Base-by-base conservation (phyloP, 305 asterid genomes). In the Fraxinus floribunda region DNA sequence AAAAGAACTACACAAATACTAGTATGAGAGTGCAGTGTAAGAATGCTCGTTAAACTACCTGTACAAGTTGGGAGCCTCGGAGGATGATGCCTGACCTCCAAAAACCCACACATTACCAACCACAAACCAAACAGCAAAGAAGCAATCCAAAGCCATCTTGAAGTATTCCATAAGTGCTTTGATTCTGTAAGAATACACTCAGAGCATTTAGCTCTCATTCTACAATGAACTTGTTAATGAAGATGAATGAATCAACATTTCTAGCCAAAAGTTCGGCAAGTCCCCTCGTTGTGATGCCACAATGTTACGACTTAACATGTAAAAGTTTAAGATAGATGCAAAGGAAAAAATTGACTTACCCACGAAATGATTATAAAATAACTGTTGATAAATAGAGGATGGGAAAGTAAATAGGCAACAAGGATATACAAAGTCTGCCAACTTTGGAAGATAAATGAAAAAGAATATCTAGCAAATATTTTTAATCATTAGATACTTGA, bases 51-150 rank as follows among this genome's bases (percentile, higher is more conserved):
- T 5, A 41, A 29, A 70, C 15, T 91, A 93, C 99, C 98, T 93
- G 90, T 96, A 96, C 90, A 96, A 83, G 86, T 91, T 91, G 60
- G 98, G 98, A 84, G 99, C 98, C 84, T 88, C 98, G 75, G 88
- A 35, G 16, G 97, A 88, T 57, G 98, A 94, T 26, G 97, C 78
- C 88, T 90, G 97, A 66, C 98, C 99, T 38, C 98, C 98, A 79
- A 94, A 95, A 71, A 94, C 86, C 99, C 98, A 96, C 29, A 96
- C 98, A 36, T 93, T 96, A 76, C 98, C 98, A 72, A 94, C 97
- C 80, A 95, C 99, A 92, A 95, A 95, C 98, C 98, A 95, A 79
- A 96, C 92, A 39, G 99, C 98, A 85, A 96, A 96, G 91, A 96
- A 96, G 91, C 99, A 96, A 91, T 94, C 98, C 89, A 94, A 83